Conservation (phyloP, 805 yeast genomes). For the Sporopachydermia quercuum region DNA sequence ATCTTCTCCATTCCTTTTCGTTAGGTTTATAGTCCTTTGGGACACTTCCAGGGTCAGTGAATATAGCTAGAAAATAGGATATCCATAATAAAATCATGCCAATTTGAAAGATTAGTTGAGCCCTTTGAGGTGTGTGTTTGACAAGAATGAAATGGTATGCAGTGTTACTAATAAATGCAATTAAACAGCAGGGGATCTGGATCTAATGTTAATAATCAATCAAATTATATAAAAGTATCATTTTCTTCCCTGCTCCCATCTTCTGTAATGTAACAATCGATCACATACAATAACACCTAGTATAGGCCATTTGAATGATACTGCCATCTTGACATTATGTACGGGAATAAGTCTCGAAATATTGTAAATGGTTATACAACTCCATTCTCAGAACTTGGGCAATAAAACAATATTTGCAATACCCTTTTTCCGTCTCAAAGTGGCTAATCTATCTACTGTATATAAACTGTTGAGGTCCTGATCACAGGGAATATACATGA, state of each 20-base stretch:
- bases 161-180: slow-evolving; percentile 44
- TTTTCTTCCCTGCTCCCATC: not conserved
- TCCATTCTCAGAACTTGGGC: too few species aligned
- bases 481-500: too few species aligned
- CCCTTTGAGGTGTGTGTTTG: slow-evolving; percentile 16
- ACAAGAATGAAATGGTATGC: slow-evolving; percentile 42
- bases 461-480: too few species aligned
- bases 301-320: slow-evolving; percentile 13
- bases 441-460: too few species aligned
- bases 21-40: slow-evolving; percentile 31
- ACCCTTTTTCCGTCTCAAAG: too few species aligned
- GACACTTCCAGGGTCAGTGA: slow-evolving; percentile 53
- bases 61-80: slow-evolving; percentile 58
- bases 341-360: too few species aligned
- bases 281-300: slow-evolving; percentile 14
- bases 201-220: not conserved
- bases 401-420: too few species aligned
- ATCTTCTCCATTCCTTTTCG: slow-evolving; percentile 42
- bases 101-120: slow-evolving; percentile 32
- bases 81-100: slow-evolving; percentile 50
- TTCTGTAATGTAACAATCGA: too few species aligned
- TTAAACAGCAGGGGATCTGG: slow-evolving; percentile 51
- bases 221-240: not conserved
- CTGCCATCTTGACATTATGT: too few species aligned
- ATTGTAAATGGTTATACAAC: too few species aligned